Evolutionary conservation across 2,329 filamentous ascomycete genomes (phyloP), one percentile per base, ranked within the genome.

Genomic region (Teratosphaeria epicoccoides): DNA sequence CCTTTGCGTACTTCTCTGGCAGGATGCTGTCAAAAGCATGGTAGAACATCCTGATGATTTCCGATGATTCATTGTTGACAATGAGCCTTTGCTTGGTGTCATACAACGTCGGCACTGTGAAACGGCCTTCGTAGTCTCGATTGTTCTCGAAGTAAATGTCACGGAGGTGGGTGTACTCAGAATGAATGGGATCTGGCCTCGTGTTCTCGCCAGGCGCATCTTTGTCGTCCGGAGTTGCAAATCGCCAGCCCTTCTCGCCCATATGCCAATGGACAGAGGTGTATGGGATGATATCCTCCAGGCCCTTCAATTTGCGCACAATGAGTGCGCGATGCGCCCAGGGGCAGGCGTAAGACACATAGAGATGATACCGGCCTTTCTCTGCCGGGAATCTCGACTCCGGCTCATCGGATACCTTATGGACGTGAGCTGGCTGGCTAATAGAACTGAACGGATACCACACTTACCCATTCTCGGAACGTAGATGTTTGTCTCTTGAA

Each of bases 221-320:
- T 0, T 77, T 69, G 56, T 85, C 83, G 20, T 83, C 80, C 1
- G 78, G 52, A 1, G 82, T 85, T 4, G 79, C 79, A 68, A 96
- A 96, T 48, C 87, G 84, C 90, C 90, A 96, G 55, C 89, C 83
- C 40, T 73, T 81, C 65, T 73, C 83, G 55, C 61, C 82, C 73
- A 97, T 82, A 63, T 95, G 84, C 91, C 90, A 97, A 71, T 96
- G 90, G 49, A 96, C 90, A n/a, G 81, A 82, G 0, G 88, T 93
- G 54, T 81, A 76, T 5, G 80, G 74, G 59, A 98, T 83, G 58
- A 93, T 78, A 52, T 94, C 84, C 62, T 97, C 87, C 0, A 98
- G 77, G 0, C 91, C 93, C 74, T 97, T 98, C 63, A 98, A 78
- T 68, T 88, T 85, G 53, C 91, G 80, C 2, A 87, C 85, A 60